Evolutionary conservation across 2,329 filamentous ascomycete species (phyloP).

Genomic region (Pseudogymnoascus sp.): DNA sequence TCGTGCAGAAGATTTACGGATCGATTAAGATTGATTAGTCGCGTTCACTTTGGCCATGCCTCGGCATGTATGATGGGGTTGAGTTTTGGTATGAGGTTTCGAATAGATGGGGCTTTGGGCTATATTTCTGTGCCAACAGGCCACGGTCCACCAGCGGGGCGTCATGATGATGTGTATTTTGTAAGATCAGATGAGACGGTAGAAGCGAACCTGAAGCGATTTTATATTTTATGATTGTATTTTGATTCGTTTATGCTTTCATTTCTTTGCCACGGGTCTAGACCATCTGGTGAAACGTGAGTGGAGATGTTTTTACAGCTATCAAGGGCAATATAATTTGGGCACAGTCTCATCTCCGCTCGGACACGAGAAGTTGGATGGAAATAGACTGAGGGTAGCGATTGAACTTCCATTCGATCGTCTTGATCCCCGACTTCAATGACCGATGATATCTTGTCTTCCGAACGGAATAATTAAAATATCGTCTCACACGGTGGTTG

Average conservation of each 20-base stretch:
- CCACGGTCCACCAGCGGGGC: neutral
- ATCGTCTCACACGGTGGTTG: neutral
- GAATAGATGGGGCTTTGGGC: neutral
- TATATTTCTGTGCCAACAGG: neutral
- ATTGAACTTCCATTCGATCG: neutral
- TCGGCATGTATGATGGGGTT: neutral
- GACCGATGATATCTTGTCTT: neutral
- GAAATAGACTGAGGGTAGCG: neutral
- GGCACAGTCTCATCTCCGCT: neutral
- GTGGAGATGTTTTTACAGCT: neutral
- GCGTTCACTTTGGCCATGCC: neutral
- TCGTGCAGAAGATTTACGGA: slow-evolving; percentile 85
- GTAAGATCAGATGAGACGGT: neutral
- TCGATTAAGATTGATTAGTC: slow-evolving; percentile 93
- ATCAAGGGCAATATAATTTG: neutral
- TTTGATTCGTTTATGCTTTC: neutral
- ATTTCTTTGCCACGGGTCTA: neutral
- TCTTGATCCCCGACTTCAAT: neutral
- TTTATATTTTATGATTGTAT: neutral
- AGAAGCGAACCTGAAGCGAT: neutral
- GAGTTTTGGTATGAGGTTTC: neutral
- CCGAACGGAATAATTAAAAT: neutral
- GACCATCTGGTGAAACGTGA: neutral
- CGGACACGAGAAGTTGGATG: neutral
- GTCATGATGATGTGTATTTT: slow-evolving; percentile 4